A percentile compares a stretch with the other conserved stretches of the same genome.
Conservation (phyloP, 306 rosid species). For the Rosa chinensis region DNA sequence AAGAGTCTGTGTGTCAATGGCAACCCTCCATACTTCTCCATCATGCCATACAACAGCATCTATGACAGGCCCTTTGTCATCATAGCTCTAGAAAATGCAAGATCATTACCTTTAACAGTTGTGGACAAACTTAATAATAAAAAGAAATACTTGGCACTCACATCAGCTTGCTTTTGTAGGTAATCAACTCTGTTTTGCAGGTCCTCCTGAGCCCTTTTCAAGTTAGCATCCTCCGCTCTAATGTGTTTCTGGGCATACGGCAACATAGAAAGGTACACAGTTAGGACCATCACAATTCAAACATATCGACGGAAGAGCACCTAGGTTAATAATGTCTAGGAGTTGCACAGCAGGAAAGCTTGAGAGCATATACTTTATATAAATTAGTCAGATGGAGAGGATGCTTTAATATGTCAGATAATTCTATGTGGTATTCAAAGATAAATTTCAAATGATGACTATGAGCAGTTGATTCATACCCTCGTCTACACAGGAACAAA, state of each 20-base stretch:
- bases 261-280: slow-evolving; percentile 21
- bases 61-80: slow-evolving; percentile 85
- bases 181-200: slow-evolving; percentile 73
- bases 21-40: slow-evolving; percentile 96
- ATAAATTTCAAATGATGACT: slow-evolving; percentile 8
- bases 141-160: slow-evolving; percentile 38
- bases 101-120: slow-evolving; percentile 21
- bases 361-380: neutral
- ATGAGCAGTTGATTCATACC: neutral
- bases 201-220: slow-evolving; percentile 73
- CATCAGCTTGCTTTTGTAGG: slow-evolving; percentile 84
- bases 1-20: slow-evolving; percentile 85
- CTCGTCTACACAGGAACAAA: neutral
- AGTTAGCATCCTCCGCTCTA: slow-evolving; percentile 60
- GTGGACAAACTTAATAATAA: slow-evolving; percentile 16
- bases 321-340: neutral
- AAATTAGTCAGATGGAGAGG: slow-evolving; percentile 11
- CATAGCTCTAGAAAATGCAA: slow-evolving; percentile 64
- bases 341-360: neutral
- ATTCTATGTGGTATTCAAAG: neutral
- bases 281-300: slow-evolving; percentile 21
- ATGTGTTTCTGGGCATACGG: slow-evolving; percentile 53
- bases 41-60: slow-evolving; percentile 98
- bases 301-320: neutral
- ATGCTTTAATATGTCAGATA: neutral